Base-by-base conservation (phyloP, 139 green algal species). In the Zygnema circumcarinatum region DNA sequence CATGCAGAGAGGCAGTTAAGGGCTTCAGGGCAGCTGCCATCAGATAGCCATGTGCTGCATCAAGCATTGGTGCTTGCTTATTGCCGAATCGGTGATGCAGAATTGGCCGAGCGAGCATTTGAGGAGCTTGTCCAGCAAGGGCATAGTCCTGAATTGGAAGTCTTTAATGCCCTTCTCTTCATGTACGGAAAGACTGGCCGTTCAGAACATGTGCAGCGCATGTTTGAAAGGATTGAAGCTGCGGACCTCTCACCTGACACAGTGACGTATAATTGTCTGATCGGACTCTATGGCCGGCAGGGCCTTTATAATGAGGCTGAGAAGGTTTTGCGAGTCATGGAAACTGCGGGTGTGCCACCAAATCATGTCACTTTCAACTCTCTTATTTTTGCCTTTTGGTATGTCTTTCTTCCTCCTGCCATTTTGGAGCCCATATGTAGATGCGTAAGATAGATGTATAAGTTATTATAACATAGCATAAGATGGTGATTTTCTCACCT, bases 231-330 rank as follows among this genome's bases (percentile, higher is more conserved):
- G 21, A 53, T 83, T 33, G 29, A 83, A 52, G 3, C 2, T 3
- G 33, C 31, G 2, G 79, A 29, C 29, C 82, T 35, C n/a, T 2
- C 11, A 40, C 79, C 79, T 20, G 52, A 86, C 69, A 82, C 41
- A 33, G 69, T 81, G 2, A 83, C 69, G 31, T 83, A 76, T 41
- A 86, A 33, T 33, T 40, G 54, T 36, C 32, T 86, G 31, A 83
- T 86, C 2, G 41, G 7, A 36, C 2, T 83, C 16, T 86, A 86
- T 68, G 79, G 79, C 20, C 79, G 79, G n/a, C 54, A 62, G 7
- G 79, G 79, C 29, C 67, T 81, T 20, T 33, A 35, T 35, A 20
- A 86, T 3, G 67, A 86, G 29, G 79, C 79, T 2, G 31, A 40
- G 67, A n/a, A 2, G 7, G 31, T 86, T 68, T 86, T 82, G n/a